Percentiles rank a stretch among this genome's conserved stretches.
Conservation (phyloP, 2,329 filamentous ascomycete species). For the Zymoseptoria tritici region DNA sequence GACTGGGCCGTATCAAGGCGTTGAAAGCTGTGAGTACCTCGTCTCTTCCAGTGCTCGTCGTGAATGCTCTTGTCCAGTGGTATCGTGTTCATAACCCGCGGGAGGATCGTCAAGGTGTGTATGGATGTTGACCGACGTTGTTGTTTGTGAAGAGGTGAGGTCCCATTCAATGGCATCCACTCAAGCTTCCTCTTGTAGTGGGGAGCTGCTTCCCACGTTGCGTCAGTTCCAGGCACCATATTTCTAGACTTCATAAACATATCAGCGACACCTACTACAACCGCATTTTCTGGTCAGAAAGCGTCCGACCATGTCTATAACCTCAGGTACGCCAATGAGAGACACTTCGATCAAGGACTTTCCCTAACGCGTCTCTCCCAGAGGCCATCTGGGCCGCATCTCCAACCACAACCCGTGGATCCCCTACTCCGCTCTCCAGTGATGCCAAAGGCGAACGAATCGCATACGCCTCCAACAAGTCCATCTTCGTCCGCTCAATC, state of each 20-base stretch:
- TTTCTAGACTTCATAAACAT: background rate
- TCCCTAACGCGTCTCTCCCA: constrained; percentile 24
- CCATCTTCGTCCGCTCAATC: constrained; percentile 90
- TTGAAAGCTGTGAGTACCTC: background rate
- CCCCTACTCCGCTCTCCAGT: constrained; percentile 79
- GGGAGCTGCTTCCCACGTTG: background rate
- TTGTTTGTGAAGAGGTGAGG: background rate
- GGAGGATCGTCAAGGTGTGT: background rate
- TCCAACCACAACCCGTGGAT: constrained; percentile 74
- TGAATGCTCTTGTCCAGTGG: background rate
- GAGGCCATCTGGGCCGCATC: constrained; percentile 75
- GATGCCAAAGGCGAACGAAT: constrained; percentile 87
- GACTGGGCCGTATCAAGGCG: background rate
- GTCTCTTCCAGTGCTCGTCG: background rate
- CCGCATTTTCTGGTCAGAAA: background rate
- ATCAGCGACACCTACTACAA: background rate
- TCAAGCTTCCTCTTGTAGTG: background rate
- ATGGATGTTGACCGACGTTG: background rate
- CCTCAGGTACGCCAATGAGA: constrained; percentile 7
- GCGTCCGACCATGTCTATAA: constrained; percentile 15
- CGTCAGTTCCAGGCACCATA: background rate
- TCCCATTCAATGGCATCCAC: background rate
- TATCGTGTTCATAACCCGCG: background rate
- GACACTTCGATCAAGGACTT: background rate
- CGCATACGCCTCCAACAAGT: constrained; percentile 92